Percentiles rank a stretch among this genome's conserved stretches.
These are phyloP conservation scores for Tranzscheliella williamsii DNA, from an alignment of 1,284 basidiomycete genomes.

Conservation along the genomic window DNA sequence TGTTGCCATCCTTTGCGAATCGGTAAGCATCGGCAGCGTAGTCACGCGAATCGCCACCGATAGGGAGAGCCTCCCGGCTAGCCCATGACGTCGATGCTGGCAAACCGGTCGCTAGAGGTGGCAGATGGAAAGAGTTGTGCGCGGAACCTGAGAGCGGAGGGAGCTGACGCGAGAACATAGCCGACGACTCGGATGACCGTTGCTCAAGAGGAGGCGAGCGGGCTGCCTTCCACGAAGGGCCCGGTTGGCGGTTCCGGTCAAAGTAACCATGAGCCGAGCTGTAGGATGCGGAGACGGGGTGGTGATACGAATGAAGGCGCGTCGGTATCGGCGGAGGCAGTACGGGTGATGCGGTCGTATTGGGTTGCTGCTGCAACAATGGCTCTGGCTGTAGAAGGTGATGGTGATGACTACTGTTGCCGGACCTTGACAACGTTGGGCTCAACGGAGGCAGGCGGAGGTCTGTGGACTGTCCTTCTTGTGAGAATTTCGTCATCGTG, in stretches of 20 bases:
- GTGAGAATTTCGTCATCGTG: too few relatives aligned
- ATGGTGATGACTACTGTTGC: too few relatives aligned
- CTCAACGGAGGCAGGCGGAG: constrained; percentile 7
- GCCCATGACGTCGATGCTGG: constrained; percentile 24
- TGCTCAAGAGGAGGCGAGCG: constrained; percentile 27
- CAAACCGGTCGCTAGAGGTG: constrained; percentile 24
- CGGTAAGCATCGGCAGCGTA: too few relatives aligned
- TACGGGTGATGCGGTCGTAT: constrained; percentile 1
- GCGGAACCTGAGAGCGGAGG: constrained; percentile 10
- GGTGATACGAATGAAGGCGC: constrained; percentile 31
- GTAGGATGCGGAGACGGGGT: constrained; percentile 36
- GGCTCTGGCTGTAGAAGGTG: neutral
- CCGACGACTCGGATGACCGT: constrained; percentile 8
- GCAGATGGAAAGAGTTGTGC: constrained; percentile 20
- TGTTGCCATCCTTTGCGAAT: too few relatives aligned
- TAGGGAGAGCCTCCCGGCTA: constrained; percentile 6
- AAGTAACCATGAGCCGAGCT: constrained; percentile 10
- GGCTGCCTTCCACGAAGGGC: constrained; percentile 20
- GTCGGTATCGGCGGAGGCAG: constrained; percentile 26
- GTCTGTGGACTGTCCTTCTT: neutral
- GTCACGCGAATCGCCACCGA: too few relatives aligned
- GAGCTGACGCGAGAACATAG: constrained; percentile 22
- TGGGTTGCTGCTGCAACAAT: neutral
- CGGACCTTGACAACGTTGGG: neutral
- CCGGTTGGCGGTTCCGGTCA: constrained; percentile 15